phyloP scores from a whole-genome alignment of 2,329 filamentous ascomycete genomes.

The Didymella segeticola region DNA sequence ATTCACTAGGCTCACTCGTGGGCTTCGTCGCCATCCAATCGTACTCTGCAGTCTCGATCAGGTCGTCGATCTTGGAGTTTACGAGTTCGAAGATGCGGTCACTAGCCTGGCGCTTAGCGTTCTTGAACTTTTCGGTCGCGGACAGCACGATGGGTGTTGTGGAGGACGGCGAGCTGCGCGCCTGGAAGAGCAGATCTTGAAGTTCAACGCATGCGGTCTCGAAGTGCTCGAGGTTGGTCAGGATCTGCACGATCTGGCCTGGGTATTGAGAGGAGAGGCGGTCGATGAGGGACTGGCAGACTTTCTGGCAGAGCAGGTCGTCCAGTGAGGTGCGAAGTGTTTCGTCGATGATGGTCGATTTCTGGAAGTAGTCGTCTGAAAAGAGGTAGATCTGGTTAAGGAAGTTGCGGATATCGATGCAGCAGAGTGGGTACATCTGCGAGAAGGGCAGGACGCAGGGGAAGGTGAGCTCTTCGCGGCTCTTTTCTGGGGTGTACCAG shows the following conservation, averaged over 20 bases:
- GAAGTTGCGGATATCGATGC: slow-evolving; percentile 97
- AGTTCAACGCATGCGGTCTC: slow-evolving; percentile 91
- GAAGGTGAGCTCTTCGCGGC: slow-evolving; percentile 77
- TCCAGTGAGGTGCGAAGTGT: slow-evolving; percentile 89
- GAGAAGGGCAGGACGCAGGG: slow-evolving; percentile 97
- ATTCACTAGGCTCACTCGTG: slow-evolving; percentile 80
- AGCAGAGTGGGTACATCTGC: slow-evolving; percentile 98
- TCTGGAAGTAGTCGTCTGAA: slow-evolving; percentile 93
- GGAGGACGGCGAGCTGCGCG: slow-evolving; percentile 80
- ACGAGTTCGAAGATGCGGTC: slow-evolving; percentile 98
- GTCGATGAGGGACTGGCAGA: slow-evolving; percentile 89
- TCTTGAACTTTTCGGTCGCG: slow-evolving; percentile 85
- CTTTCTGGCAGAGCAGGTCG: slow-evolving; percentile 88
- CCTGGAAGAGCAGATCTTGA: slow-evolving; percentile 83
- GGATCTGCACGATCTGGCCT: slow-evolving; percentile 96
- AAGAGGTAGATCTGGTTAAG: slow-evolving; percentile 99
- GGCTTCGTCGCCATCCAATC: slow-evolving; percentile 76
- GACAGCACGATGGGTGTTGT: slow-evolving; percentile 79
- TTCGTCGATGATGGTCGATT: slow-evolving; percentile 87
- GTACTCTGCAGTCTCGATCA: slow-evolving; percentile 96
- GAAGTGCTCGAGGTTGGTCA: slow-evolving; percentile 97
- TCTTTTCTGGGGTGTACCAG: slow-evolving; percentile 90
- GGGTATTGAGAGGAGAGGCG: slow-evolving; percentile 90
- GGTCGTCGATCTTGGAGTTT: slow-evolving; percentile 97
- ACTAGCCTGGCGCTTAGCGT: slow-evolving; percentile 93